Percentiles rank a stretch among this genome's conserved stretches.
Evolutionary conservation across 306 rosid species (phyloP).

Genomic region (Gleditsia sinensis): DNA sequence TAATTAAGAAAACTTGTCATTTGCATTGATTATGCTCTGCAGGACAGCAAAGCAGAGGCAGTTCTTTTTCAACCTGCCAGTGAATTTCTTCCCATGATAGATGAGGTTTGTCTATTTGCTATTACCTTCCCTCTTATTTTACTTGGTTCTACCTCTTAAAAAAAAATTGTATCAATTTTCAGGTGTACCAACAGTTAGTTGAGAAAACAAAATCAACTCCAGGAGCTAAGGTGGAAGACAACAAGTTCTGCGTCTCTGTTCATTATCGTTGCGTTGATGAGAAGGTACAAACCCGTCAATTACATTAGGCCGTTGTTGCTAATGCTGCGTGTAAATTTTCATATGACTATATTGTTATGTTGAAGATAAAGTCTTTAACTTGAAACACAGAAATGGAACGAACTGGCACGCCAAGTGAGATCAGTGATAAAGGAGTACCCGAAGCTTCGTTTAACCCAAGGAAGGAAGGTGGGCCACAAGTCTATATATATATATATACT

Average conservation of each 20-base stretch:
- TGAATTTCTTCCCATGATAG: constrained; percentile 90
- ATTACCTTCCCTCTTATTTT: neutral
- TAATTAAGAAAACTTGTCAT: neutral
- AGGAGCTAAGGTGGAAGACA: constrained; percentile 85
- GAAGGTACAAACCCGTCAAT: constrained; percentile 51
- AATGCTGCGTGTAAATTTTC: neutral
- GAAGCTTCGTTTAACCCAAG: constrained; percentile 78
- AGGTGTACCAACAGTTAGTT: constrained; percentile 63
- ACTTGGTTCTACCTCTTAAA: neutral
- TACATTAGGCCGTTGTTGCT: too few species aligned
- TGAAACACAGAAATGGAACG: constrained; percentile 74
- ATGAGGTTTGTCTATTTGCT: constrained; percentile 51
- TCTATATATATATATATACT: constrained; percentile 18
- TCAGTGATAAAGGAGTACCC: constrained; percentile 84
- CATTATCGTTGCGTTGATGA: constrained; percentile 95
- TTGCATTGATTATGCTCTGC: constrained; percentile 12
- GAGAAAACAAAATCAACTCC: constrained; percentile 73
- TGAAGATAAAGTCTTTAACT: constrained; percentile 11
- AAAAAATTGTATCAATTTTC: constrained; percentile 20
- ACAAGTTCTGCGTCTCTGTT: constrained; percentile 83
- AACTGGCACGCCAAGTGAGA: constrained; percentile 75
- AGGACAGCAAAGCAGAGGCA: constrained; percentile 59
- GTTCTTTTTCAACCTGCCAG: constrained; percentile 86
- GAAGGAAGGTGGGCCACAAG: constrained; percentile 78
- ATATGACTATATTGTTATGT: neutral